phyloP scores from a whole-genome alignment of 164 flowering plant genomes.

The Vitis rotundifolia region DNA sequence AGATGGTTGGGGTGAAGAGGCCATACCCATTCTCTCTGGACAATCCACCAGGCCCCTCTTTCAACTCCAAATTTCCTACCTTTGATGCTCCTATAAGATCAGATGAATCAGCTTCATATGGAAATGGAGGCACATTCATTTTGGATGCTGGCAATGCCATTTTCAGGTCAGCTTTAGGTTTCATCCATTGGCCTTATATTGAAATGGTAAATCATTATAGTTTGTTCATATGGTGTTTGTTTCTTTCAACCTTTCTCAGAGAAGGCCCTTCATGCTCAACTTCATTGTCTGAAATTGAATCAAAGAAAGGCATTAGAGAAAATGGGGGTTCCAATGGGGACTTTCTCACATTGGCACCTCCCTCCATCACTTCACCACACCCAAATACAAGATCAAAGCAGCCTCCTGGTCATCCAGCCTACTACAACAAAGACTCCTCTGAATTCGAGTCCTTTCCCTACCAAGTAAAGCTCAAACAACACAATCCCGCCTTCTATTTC shows the following conservation, averaged over 20 bases:
- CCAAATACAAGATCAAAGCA: not conserved
- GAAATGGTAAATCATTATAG: not conserved
- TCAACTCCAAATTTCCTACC: conserved; percentile 33
- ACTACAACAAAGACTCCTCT: conserved; percentile 9
- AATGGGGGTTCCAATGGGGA: conserved; percentile 25
- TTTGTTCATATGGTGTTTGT: conserved; percentile 8
- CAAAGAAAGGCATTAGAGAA: conserved; percentile 18
- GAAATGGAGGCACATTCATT: conserved; percentile 22
- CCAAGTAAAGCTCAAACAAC: conserved; percentile 32
- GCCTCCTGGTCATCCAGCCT: conserved; percentile 13
- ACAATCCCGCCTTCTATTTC: not conserved
- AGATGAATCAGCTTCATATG: conserved; percentile 37
- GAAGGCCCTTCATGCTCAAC: conserved; percentile 31
- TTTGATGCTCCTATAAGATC: conserved; percentile 23
- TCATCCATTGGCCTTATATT: not conserved
- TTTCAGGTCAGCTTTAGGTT: conserved; percentile 31
- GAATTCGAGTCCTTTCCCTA: conserved; percentile 26
- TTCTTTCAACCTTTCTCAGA: conserved; percentile 20
- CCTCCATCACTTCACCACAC: conserved; percentile 18
- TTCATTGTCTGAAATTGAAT: conserved; percentile 16
- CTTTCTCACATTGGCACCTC: conserved; percentile 34
- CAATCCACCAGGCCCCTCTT: conserved; percentile 31
- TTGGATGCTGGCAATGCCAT: conserved; percentile 19
- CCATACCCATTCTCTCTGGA: conserved; percentile 58
- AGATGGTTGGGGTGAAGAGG: conserved; percentile 72